Percentiles rank a stretch among this genome's conserved stretches.
Conservation (phyloP, 176 grass and related monocot species). For the Neostapfia colusana region DNA sequence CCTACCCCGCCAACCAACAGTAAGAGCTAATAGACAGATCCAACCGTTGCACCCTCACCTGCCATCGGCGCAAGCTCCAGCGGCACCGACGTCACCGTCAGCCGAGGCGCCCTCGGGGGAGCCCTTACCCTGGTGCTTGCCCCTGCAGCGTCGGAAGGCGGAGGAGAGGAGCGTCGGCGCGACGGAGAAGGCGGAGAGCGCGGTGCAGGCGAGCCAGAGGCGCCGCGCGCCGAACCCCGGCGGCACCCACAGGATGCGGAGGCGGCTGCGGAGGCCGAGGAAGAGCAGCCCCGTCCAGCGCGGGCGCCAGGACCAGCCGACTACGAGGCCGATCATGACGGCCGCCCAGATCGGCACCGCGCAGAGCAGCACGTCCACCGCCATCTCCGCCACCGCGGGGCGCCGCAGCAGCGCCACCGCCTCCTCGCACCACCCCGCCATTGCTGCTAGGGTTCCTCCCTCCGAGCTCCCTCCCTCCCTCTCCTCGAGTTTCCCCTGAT, state of each 20-base stretch:
- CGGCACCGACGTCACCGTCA: background rate
- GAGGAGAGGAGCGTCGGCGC: slow-evolving; percentile 58
- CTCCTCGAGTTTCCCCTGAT: background rate
- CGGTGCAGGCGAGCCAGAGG: slow-evolving; percentile 97
- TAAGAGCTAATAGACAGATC: background rate
- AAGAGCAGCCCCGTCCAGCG: slow-evolving; percentile 90
- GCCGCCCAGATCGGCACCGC: slow-evolving; percentile 98
- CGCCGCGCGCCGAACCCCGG: slow-evolving; percentile 75
- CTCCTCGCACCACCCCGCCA: slow-evolving; percentile 73
- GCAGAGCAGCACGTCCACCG: slow-evolving; percentile 84
- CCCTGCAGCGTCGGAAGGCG: slow-evolving; percentile 30
- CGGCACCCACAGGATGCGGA: slow-evolving; percentile 68
- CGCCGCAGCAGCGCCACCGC: slow-evolving; percentile 63
- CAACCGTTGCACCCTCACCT: slow-evolving; percentile 35
- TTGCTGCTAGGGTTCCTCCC: slow-evolving; percentile 33
- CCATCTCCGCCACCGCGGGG: slow-evolving; percentile 77
- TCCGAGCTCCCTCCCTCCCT: background rate
- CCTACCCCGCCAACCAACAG: background rate
- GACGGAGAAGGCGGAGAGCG: slow-evolving; percentile 89
- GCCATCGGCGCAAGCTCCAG: slow-evolving; percentile 10
- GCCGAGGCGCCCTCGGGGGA: background rate
- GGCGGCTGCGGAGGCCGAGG: slow-evolving; percentile 72
- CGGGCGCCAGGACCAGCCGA: slow-evolving; percentile 94
- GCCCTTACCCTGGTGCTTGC: slow-evolving; percentile 39
- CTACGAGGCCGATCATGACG: slow-evolving; percentile 86